Conservation (phyloP, 2,329 filamentous ascomycete species). For the Venturia carpophila region DNA sequence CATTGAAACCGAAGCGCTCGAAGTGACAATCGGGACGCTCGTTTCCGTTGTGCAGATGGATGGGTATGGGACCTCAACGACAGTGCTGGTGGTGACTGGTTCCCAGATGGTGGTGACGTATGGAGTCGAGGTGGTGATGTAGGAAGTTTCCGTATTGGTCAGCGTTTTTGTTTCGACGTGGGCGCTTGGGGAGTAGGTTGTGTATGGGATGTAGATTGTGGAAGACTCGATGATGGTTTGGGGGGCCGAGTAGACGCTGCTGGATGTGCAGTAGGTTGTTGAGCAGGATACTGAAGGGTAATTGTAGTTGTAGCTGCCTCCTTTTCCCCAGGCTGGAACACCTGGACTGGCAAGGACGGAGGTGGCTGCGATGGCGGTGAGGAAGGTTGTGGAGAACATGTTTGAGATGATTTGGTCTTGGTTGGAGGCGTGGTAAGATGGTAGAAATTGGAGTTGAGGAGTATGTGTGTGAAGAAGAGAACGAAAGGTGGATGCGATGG, state of each 20-base stretch:
- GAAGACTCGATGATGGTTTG: neutral
- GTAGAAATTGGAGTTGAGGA: neutral
- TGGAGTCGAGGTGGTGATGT: slow-evolving; percentile 6
- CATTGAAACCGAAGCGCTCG: neutral
- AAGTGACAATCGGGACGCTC: slow-evolving; percentile 3
- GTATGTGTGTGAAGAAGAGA: neutral
- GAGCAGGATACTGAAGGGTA: neutral
- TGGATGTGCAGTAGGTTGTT: neutral
- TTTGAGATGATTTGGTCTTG: neutral
- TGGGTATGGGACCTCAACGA: slow-evolving; percentile 1
- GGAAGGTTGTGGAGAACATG: slow-evolving; percentile 15
- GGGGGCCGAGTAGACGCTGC: neutral
- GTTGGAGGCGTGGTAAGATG: neutral
- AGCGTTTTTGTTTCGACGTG: slow-evolving; percentile 13
- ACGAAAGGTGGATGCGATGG: neutral
- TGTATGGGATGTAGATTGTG: slow-evolving; percentile 10
- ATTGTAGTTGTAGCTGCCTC: neutral
- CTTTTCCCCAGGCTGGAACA: neutral
- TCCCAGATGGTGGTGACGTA: slow-evolving; percentile 11
- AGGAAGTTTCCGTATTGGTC: neutral
- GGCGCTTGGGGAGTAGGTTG: neutral
- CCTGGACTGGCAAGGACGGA: slow-evolving; percentile 9
- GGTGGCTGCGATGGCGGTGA: slow-evolving; percentile 8
- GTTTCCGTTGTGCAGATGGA: slow-evolving; percentile 4
- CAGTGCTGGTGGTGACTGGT: neutral